Percentiles rank a stretch among this genome's conserved stretches.
Conservation (phyloP, 306 rosid species). For the Fragaria vesca region DNA sequence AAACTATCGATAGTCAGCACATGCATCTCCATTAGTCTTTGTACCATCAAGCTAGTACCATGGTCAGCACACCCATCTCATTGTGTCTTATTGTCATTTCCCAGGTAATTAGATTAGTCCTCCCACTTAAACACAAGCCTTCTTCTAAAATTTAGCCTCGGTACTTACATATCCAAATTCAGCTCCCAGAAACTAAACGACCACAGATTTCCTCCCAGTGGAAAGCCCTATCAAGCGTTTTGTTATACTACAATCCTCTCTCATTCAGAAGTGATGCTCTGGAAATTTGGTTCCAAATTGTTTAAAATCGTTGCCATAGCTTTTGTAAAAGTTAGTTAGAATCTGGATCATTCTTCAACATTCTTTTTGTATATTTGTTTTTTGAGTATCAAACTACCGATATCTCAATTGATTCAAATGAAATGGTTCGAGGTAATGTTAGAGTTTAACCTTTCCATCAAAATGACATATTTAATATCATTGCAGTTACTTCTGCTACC, state of each 20-base stretch:
- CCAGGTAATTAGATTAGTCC: neutral
- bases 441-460: neutral
- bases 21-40: neutral
- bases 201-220: neutral
- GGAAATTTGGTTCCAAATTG: neutral
- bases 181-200: neutral
- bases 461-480: neutral
- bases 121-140: neutral
- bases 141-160: neutral
- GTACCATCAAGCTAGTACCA: neutral
- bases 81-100: neutral
- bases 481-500: constrained; percentile 93
- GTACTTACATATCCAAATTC: neutral
- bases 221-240: neutral
- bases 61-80: neutral
- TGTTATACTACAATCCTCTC: neutral
- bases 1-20: neutral
- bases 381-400: neutral
- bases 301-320: neutral
- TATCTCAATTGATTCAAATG: neutral
- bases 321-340: neutral
- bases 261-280: too few relatives aligned
- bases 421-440: neutral
- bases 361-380: neutral
- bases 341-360: neutral